A percentile compares a stretch with the other conserved stretches of the same genome.
phyloP scores from a whole-genome alignment of 2,329 filamentous ascomycete species.

The Paecilomyces dactylethromorphus region DNA sequence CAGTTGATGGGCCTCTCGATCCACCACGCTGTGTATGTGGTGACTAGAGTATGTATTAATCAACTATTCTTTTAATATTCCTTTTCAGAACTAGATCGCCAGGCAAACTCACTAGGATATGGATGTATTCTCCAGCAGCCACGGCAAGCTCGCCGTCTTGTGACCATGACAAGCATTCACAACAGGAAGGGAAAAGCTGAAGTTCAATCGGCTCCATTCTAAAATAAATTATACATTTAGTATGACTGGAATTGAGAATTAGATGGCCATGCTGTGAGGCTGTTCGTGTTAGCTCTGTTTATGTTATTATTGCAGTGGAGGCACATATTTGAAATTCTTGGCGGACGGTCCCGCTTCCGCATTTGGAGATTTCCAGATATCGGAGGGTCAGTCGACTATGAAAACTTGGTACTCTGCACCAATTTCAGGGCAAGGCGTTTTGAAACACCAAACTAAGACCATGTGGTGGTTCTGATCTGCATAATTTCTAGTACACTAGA shows the following conservation, averaged over 20 bases:
- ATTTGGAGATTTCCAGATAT: background rate
- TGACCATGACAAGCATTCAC: slow-evolving; percentile 53
- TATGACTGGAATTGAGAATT: background rate
- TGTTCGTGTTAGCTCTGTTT: background rate
- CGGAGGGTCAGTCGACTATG: background rate
- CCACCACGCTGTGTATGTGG: slow-evolving; percentile 3
- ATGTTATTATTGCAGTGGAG: background rate
- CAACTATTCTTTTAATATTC: slow-evolving; percentile 26
- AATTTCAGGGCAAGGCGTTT: no score
- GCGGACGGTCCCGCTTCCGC: background rate
- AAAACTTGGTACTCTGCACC: background rate
- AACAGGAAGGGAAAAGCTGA: slow-evolving; percentile 45
- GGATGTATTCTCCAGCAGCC: slow-evolving; percentile 49
- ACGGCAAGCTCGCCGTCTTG: slow-evolving; percentile 52
- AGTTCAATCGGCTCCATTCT: slow-evolving; percentile 28
- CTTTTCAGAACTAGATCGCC: slow-evolving; percentile 4
- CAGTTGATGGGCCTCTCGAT: slow-evolving; percentile 17
- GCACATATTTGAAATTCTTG: background rate
- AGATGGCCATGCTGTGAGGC: background rate
- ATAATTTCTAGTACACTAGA: no score
- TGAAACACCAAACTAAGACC: no score
- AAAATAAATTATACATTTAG: background rate
- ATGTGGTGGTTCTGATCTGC: no score
- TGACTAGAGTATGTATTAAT: slow-evolving; percentile 7
- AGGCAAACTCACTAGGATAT: slow-evolving; percentile 40